Evolutionary conservation across 139 green algal genomes (phyloP).

Genomic region (Coccomyxa sp.): DNA sequence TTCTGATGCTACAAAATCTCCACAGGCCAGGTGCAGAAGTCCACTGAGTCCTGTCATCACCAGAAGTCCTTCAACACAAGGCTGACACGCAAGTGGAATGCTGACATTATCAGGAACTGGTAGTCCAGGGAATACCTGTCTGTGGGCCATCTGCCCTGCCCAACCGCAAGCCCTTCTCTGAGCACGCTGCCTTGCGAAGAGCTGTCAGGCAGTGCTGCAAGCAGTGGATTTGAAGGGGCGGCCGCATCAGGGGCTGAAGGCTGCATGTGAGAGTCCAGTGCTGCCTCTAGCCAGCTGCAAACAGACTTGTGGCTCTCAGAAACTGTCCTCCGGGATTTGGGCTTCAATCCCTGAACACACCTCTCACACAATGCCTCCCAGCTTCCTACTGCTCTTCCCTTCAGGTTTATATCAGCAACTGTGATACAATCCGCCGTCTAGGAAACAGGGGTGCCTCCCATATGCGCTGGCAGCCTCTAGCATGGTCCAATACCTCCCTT

Average conservation of each 20-base stretch:
- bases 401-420: too few species aligned
- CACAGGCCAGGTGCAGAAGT: neutral
- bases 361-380: too few species aligned
- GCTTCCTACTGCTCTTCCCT: too few species aligned
- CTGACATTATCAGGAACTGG: neutral
- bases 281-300: constrained; percentile 45
- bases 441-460: too few species aligned
- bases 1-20: neutral
- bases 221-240: neutral
- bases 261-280: constrained; percentile 23
- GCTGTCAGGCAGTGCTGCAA: neutral
- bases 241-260: neutral
- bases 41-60: too few species aligned
- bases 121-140: neutral
- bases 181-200: neutral
- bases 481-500: too few species aligned
- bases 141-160: neutral
- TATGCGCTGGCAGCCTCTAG: too few species aligned
- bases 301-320: too few species aligned
- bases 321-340: too few species aligned
- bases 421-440: too few species aligned
- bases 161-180: neutral
- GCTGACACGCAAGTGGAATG: neutral
- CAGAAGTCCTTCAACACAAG: too few species aligned
- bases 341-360: too few species aligned